Percentiles rank a stretch among this genome's conserved stretches.
Conservation (phyloP, 2,329 filamentous ascomycete genomes). For the Podosphaera xanthii region DNA sequence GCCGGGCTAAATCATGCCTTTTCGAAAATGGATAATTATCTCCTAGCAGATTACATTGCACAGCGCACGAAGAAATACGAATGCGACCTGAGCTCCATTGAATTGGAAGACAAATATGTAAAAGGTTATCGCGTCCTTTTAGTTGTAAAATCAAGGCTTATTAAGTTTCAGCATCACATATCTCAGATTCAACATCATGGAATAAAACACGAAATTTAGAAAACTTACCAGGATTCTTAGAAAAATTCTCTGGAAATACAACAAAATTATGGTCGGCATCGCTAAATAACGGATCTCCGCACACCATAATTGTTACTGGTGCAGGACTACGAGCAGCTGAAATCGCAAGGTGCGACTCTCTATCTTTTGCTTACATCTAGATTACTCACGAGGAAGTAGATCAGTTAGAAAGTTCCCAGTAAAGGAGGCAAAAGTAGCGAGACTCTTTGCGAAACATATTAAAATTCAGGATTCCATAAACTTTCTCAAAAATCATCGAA, state of each 20-base stretch:
- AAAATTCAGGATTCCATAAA: conserved; percentile 72
- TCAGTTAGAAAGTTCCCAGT: conserved; percentile 56
- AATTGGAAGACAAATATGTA: conserved; percentile 62
- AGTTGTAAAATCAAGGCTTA: background rate
- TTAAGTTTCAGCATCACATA: conserved; percentile 34
- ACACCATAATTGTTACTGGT: conserved; percentile 72
- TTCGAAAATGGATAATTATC: conserved; percentile 56
- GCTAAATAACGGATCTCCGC: conserved; percentile 47
- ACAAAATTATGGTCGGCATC: conserved; percentile 37
- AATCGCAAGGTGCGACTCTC: conserved; percentile 37
- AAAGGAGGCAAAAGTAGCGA: conserved; percentile 58
- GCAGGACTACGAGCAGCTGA: conserved; percentile 75
- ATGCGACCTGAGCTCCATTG: conserved; percentile 57
- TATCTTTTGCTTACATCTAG: background rate
- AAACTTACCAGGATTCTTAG: conserved; percentile 59
- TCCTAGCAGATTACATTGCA: conserved; percentile 69
- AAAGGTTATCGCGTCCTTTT: conserved; percentile 29
- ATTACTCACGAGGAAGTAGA: conserved; percentile 19
- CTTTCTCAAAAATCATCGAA: conserved; percentile 45
- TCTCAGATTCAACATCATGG: conserved; percentile 62
- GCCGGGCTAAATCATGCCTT: conserved; percentile 62
- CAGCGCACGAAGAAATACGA: conserved; percentile 60
- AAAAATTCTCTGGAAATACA: conserved; percentile 34
- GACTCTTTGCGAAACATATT: conserved; percentile 96
- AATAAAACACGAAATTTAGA: conserved; percentile 40